A percentile compares a stretch with the other conserved stretches of the same genome.
phyloP scores from a whole-genome alignment of 441 rosid genomes.

The Hura crepitans region DNA sequence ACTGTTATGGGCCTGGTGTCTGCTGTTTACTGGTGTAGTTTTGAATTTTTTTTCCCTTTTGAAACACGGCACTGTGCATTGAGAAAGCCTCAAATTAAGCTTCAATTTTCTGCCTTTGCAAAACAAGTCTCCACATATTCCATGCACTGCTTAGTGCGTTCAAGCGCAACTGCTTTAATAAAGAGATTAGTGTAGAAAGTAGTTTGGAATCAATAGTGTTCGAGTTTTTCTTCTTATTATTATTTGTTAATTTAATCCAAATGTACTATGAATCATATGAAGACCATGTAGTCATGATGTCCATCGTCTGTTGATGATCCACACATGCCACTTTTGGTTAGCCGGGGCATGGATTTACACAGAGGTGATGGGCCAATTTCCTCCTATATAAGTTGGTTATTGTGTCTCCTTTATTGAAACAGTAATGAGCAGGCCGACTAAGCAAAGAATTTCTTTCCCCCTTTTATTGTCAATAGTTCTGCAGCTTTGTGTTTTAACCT shows the following conservation, averaged over 20 bases:
- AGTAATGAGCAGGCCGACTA: constrained; percentile 10
- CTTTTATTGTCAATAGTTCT: not conserved
- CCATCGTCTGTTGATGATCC: constrained; percentile 2
- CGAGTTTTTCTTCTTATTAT: not conserved
- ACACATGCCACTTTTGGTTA: constrained; percentile 10
- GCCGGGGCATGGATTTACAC: not conserved
- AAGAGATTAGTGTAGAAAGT: not conserved
- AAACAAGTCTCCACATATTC: too few species aligned
- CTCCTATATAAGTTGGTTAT: constrained; percentile 16
- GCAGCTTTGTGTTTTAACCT: not conserved
- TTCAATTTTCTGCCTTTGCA: too few species aligned
- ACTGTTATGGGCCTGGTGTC: not conserved
- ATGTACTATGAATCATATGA: not conserved
- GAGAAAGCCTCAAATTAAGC: too few species aligned
- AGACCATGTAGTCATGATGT: not conserved
- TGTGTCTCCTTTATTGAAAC: not conserved
- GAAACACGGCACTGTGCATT: not conserved
- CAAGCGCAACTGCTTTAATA: not conserved
- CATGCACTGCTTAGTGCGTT: too few species aligned
- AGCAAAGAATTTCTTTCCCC: not conserved
- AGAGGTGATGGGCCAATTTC: constrained; percentile 16
- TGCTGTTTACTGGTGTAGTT: not conserved
- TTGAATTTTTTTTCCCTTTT: not conserved
- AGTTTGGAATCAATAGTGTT: not conserved
- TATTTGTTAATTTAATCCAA: not conserved